Percentiles rank a stretch among this genome's conserved stretches.
Conservation (phyloP, 2,329 filamentous ascomycete species). For the Penicillium sp. region DNA sequence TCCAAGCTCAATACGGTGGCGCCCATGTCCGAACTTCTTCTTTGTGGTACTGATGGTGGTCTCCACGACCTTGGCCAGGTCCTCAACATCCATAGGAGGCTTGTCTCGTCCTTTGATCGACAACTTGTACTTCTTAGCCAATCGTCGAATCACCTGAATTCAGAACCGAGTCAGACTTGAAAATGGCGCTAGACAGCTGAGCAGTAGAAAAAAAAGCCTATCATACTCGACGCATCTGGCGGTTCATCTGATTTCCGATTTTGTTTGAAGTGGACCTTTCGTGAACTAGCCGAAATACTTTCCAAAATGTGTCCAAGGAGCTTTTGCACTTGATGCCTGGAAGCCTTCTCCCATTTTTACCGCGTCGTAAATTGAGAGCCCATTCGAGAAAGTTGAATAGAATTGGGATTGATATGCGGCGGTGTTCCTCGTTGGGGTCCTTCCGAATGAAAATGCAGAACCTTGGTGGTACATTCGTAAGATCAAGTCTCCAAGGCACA, state of each 20-base stretch:
- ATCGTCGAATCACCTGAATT: conserved; percentile 18
- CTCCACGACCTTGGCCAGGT: conserved; percentile 15
- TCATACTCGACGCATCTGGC: conserved; percentile 12
- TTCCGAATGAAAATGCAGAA: background rate
- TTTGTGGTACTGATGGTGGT: conserved; percentile 13
- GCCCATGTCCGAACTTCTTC: background rate
- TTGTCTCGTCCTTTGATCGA: background rate
- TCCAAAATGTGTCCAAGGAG: conserved; percentile 9
- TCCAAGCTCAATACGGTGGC: no score
- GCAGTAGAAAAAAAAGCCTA: background rate
- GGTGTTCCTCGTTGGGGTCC: background rate
- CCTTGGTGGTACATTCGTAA: background rate
- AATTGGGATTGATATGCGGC: background rate
- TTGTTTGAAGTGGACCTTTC: conserved; percentile 12
- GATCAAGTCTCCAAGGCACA: no score
- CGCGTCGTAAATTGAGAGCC: background rate
- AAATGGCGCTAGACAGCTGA: background rate
- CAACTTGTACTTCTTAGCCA: conserved; percentile 23
- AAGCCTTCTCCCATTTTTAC: background rate
- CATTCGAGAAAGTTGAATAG: background rate
- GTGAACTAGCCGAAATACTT: conserved; percentile 6
- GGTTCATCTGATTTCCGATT: conserved; percentile 17
- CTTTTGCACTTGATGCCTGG: conserved; percentile 5
- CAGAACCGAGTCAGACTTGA: background rate
- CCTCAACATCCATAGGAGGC: conserved; percentile 17